Conservation (phyloP, 495 filamentous ascomycete species). For the Hypoxylon intermedium region DNA sequence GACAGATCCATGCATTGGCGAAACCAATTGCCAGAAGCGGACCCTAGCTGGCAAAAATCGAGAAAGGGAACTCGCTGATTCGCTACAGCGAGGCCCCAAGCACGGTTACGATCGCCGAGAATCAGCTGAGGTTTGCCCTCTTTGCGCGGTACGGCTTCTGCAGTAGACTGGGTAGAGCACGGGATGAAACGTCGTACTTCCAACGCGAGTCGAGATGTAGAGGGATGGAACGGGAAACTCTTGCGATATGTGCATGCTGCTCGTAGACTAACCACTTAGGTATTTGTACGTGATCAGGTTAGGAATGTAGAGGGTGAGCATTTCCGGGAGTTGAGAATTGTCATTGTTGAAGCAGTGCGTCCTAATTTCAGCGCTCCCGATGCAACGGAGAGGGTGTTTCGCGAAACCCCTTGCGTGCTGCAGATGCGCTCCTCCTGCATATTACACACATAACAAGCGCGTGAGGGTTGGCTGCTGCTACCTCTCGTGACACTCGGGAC, state of each 20-base stretch:
- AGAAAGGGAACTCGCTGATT: slow-evolving; percentile 22
- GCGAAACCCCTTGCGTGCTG: slow-evolving; percentile 30
- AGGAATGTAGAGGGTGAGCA: too few relatives aligned
- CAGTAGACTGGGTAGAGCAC: slow-evolving; percentile 5
- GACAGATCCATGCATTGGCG: slow-evolving; percentile 39
- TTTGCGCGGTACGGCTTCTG: slow-evolving; percentile 10
- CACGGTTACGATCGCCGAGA: slow-evolving; percentile 37
- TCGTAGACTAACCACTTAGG: not conserved
- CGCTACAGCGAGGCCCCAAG: slow-evolving; percentile 19
- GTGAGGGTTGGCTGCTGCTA: slow-evolving; percentile 13
- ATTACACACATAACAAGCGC: not conserved
- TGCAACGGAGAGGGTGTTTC: slow-evolving; percentile 23
- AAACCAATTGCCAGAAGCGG: slow-evolving; percentile 33
- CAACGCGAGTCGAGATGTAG: too few relatives aligned
- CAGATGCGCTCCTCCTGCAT: slow-evolving; percentile 29
- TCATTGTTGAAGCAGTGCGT: slow-evolving; percentile 3
- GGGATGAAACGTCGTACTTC: slow-evolving; percentile 31
- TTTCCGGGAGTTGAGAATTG: not conserved
- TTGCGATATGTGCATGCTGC: too few relatives aligned
- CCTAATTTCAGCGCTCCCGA: slow-evolving; percentile 15
- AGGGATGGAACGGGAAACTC: too few relatives aligned
- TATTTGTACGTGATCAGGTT: not conserved
- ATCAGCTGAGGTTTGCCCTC: slow-evolving; percentile 32
- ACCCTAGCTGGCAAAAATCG: slow-evolving; percentile 3
- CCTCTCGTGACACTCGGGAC: slow-evolving; percentile 32